phyloP scores from a whole-genome alignment of 371 early-diverging fungal genomes.

The Gilbertella persicaria region DNA sequence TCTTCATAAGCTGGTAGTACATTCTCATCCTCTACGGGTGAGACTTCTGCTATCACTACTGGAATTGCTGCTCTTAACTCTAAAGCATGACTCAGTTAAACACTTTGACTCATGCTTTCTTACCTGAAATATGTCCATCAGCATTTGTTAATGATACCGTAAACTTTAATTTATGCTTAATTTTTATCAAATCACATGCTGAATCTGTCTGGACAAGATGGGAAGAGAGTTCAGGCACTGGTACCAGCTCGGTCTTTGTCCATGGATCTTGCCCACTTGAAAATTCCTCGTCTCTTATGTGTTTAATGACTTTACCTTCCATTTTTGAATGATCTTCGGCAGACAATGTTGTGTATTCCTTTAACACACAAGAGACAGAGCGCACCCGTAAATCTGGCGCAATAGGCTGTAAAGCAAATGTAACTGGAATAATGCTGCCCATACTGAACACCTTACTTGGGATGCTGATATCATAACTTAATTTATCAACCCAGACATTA shows the following conservation, averaged over 20 bases:
- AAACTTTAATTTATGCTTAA: conserved; percentile 46
- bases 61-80: conserved; percentile 51
- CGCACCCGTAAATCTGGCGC: conserved; percentile 35
- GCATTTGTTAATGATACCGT: conserved; percentile 45
- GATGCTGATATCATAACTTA: conserved; percentile 47
- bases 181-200: conserved; percentile 37
- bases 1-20: conserved; percentile 51
- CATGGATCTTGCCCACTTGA: conserved; percentile 18
- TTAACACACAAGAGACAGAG: conserved; percentile 35
- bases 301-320: conserved; percentile 34
- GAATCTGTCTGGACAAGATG: conserved; percentile 34
- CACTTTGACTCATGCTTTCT: neutral
- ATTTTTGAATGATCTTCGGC: conserved; percentile 34
- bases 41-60: conserved; percentile 36
- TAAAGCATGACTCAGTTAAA: conserved; percentile 5
- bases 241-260: conserved; percentile 33
- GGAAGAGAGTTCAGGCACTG: conserved; percentile 26
- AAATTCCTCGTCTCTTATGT: conserved; percentile 36
- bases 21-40: conserved; percentile 42
- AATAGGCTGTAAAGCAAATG: conserved; percentile 41
- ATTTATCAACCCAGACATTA: conserved; percentile 48
- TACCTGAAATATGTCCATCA: conserved; percentile 56
- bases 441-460: conserved; percentile 40
- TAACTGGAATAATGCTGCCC: conserved; percentile 41
- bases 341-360: conserved; percentile 41